Percentiles rank a stretch among this genome's conserved stretches.
Conservation (phyloP, 2,329 filamentous ascomycete species). For the Sclerotiophoma versabilis region DNA sequence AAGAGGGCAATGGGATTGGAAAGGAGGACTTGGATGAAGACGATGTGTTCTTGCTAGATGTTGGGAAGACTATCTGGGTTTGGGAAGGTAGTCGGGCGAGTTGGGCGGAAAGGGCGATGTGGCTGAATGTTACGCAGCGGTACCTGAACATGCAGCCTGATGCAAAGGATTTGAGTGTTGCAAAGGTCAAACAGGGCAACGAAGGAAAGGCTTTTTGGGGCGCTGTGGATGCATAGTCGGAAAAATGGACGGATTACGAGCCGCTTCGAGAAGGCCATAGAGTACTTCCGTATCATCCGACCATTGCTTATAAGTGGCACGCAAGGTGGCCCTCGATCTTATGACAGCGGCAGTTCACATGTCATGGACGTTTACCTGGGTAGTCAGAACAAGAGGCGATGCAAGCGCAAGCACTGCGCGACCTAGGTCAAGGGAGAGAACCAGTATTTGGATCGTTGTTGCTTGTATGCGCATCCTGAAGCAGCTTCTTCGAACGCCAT, state of each 20-base stretch:
- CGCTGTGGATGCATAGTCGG: slow-evolving; percentile 49
- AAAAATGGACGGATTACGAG: neutral
- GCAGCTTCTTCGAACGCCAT: too few species aligned
- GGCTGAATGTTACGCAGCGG: slow-evolving; percentile 66
- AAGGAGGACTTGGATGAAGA: slow-evolving; percentile 62
- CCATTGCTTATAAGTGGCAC: neutral
- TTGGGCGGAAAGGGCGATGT: slow-evolving; percentile 64
- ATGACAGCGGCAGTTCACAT: too few species aligned
- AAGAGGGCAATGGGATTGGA: slow-evolving; percentile 59
- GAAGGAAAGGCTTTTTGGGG: slow-evolving; percentile 63
- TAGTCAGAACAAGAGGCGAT: too few species aligned
- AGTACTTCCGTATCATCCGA: neutral
- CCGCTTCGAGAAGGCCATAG: neutral
- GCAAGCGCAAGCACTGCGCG: too few species aligned
- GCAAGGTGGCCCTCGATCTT: too few species aligned
- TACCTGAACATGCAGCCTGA: slow-evolving; percentile 58
- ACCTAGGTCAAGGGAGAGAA: too few species aligned
- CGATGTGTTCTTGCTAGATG: slow-evolving; percentile 70
- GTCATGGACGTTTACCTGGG: too few species aligned
- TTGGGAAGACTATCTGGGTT: slow-evolving; percentile 67
- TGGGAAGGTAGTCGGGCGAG: slow-evolving; percentile 70
- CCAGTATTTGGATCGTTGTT: too few species aligned
- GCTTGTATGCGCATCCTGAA: too few species aligned
- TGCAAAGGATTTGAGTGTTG: slow-evolving; percentile 57
- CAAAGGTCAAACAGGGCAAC: slow-evolving; percentile 64